These are phyloP conservation scores for Teunomyces gatunensis DNA, from an alignment of 805 yeast genomes.

Conservation along the genomic window DNA sequence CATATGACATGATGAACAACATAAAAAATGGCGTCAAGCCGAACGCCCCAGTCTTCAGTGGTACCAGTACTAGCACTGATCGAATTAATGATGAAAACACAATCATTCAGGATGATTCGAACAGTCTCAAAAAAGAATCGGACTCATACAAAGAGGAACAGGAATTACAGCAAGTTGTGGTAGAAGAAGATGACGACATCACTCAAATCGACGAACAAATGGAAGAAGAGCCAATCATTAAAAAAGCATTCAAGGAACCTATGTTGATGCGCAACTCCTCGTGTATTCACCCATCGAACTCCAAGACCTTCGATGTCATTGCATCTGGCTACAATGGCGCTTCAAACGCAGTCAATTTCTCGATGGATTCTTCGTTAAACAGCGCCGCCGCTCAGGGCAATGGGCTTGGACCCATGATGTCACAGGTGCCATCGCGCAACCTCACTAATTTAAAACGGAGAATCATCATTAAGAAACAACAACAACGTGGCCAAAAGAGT, in stretches of 20 bases:
- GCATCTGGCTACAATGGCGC: constrained; percentile 46
- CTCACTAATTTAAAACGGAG: constrained; percentile 48
- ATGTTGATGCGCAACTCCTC: constrained; percentile 36
- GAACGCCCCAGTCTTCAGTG: constrained; percentile 15
- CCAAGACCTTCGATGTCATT: constrained; percentile 43
- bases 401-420: constrained; percentile 59
- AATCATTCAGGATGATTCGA: constrained; percentile 12
- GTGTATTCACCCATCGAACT: constrained; percentile 35
- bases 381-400: constrained; percentile 38
- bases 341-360: constrained; percentile 39
- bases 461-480: constrained; percentile 40
- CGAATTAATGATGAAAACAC: constrained; percentile 17
- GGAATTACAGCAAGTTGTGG: constrained; percentile 8
- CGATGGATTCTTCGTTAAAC: constrained; percentile 40
- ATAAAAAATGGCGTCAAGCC: constrained; percentile 19
- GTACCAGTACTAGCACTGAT: constrained; percentile 29
- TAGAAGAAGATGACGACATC: constrained; percentile 7
- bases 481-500: constrained; percentile 16
- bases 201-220: constrained; percentile 7
- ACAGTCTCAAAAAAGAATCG: constrained; percentile 7
- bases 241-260: constrained; percentile 25
- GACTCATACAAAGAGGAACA: constrained; percentile 11
- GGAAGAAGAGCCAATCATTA: constrained; percentile 23
- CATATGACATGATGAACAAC: constrained; percentile 29
- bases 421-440: constrained; percentile 55